Conservation (phyloP, 805 yeast species). For the Yarrowia sp. region DNA sequence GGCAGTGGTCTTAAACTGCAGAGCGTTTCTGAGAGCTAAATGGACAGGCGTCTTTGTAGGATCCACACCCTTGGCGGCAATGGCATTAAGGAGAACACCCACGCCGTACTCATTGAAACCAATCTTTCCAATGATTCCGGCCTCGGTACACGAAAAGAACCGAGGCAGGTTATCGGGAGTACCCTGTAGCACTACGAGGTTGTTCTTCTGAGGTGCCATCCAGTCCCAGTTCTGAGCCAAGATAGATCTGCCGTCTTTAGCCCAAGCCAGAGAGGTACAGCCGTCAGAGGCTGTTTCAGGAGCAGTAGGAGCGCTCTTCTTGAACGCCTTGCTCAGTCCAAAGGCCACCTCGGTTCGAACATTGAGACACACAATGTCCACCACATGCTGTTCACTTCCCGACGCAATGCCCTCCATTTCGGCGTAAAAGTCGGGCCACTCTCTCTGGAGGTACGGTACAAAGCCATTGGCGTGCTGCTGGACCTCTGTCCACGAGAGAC, state of each 20-base stretch:
- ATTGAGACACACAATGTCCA: constrained; percentile 53
- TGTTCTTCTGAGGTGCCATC: constrained; percentile 48
- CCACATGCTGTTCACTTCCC: constrained; percentile 49
- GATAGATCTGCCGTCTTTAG: constrained; percentile 44
- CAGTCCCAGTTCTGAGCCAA: constrained; percentile 56
- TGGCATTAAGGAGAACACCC: constrained; percentile 50
- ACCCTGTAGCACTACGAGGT: constrained; percentile 48
- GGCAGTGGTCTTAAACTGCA: constrained; percentile 46
- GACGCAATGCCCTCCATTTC: constrained; percentile 53
- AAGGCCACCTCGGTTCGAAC: constrained; percentile 53
- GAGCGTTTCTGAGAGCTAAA: constrained; percentile 50
- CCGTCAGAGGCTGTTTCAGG: constrained; percentile 49
- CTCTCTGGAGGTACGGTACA: constrained; percentile 46
- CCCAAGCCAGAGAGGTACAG: constrained; percentile 51
- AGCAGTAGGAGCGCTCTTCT: neutral
- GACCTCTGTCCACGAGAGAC: constrained; percentile 49
- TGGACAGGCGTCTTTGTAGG: constrained; percentile 51
- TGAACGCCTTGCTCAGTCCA: constrained; percentile 42
- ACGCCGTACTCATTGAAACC: constrained; percentile 51
- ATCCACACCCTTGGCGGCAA: constrained; percentile 49
- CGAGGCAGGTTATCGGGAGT: constrained; percentile 45
- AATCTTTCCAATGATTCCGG: constrained; percentile 52
- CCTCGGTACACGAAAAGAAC: constrained; percentile 50
- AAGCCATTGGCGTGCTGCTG: constrained; percentile 47
- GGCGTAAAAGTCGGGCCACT: constrained; percentile 49